Conservation (phyloP, 2,329 filamentous ascomycete species). For the Cladosporium oxysporum region DNA sequence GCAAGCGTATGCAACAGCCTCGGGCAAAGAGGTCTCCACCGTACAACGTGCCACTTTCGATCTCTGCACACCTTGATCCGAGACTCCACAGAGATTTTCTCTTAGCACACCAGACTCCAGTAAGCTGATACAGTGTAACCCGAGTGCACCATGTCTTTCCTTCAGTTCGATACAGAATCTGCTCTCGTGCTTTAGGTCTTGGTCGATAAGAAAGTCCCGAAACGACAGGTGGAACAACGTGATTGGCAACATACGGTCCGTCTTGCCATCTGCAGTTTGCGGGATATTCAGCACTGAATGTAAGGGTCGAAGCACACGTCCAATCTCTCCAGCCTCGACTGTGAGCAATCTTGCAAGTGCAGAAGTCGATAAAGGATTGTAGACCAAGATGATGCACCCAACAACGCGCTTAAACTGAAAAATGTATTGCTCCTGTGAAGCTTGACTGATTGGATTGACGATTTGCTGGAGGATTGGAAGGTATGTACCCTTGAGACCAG, state of each 20-base stretch:
- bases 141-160: background rate
- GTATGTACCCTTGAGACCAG: background rate
- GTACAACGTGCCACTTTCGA: background rate
- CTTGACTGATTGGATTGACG: background rate
- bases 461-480: background rate
- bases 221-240: background rate
- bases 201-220: background rate
- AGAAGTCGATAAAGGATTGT: background rate
- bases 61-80: background rate
- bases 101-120: background rate
- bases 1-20: background rate
- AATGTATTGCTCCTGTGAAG: background rate
- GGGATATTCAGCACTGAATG: background rate
- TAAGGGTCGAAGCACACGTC: background rate
- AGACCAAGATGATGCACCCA: background rate
- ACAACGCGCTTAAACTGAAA: background rate
- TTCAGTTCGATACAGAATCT: conserved; percentile 25
- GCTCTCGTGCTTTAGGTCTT: background rate
- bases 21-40: background rate
- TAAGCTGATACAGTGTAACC: background rate
- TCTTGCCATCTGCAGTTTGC: background rate
- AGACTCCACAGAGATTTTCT: background rate
- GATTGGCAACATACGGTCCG: background rate
- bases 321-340: background rate
- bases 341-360: background rate